Percentiles rank a stretch among this genome's conserved stretches.
Conservation (phyloP, 2,329 filamentous ascomycete genomes). For the Ophiostoma quercus region DNA sequence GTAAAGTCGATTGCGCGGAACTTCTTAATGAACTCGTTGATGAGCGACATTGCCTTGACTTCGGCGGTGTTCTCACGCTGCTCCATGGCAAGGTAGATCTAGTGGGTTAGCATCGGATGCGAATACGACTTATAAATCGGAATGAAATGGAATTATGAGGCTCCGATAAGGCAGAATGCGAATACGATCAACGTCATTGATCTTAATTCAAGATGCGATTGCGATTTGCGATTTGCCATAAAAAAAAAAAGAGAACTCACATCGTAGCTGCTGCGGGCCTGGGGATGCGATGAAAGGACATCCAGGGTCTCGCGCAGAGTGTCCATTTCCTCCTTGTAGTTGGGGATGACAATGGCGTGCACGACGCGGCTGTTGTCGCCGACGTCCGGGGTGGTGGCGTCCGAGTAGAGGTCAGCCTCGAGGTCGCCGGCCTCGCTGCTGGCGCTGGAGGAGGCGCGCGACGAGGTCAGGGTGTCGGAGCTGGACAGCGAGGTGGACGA, state of each 20-base stretch:
- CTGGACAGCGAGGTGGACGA: slow-evolving; percentile 54
- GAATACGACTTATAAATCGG: slow-evolving; percentile 13
- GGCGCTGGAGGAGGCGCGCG: slow-evolving; percentile 44
- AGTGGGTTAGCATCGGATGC: not conserved
- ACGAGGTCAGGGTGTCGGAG: slow-evolving; percentile 49
- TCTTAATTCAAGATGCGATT: not conserved
- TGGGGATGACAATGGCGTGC: slow-evolving; percentile 65
- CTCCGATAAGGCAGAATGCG: not conserved
- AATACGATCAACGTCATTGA: slow-evolving; percentile 13
- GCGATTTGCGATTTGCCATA: not conserved
- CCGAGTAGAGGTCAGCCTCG: slow-evolving; percentile 40
- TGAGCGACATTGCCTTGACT: slow-evolving; percentile 56
- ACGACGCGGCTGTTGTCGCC: slow-evolving; percentile 47
- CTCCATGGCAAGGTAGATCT: slow-evolving; percentile 72
- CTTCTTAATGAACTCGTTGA: slow-evolving; percentile 57
- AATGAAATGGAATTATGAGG: slow-evolving; percentile 8
- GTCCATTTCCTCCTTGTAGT: slow-evolving; percentile 68
- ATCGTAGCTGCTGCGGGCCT: slow-evolving; percentile 61
- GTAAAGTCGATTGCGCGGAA: slow-evolving; percentile 65
- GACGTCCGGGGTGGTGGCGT: slow-evolving; percentile 35
- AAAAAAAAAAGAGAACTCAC: slow-evolving; percentile 45
- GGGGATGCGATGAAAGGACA: slow-evolving; percentile 61
- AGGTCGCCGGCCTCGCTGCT: slow-evolving; percentile 50
- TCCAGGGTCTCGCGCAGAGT: slow-evolving; percentile 63
- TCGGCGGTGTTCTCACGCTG: slow-evolving; percentile 58